A percentile compares a stretch with the other conserved stretches of the same genome.
phyloP scores from a whole-genome alignment of 208 protist genomes.

The Spongospora subterranea region DNA sequence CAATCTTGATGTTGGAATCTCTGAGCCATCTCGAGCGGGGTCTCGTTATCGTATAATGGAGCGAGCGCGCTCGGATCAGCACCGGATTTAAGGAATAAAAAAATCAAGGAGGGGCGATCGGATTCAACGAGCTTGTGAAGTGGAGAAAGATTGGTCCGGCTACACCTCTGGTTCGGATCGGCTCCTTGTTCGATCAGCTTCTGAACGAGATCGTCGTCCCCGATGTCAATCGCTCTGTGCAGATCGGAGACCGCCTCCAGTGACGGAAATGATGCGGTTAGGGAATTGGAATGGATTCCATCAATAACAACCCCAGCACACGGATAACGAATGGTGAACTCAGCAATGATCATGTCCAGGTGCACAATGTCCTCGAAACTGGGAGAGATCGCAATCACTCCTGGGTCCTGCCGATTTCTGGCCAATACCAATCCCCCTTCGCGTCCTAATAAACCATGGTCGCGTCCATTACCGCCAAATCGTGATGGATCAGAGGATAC shows the following conservation, averaged over 20 bases:
- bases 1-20: neutral
- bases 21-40: slow-evolving; percentile 3
- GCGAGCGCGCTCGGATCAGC: neutral
- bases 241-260: neutral
- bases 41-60: neutral
- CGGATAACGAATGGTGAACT: neutral
- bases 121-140: neutral
- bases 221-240: neutral
- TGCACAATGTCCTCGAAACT: neutral
- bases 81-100: neutral
- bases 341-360: neutral
- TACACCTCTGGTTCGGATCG: neutral
- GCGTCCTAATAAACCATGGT: neutral
- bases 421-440: neutral
- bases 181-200: neutral
- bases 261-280: neutral
- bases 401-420: neutral
- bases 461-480: neutral
- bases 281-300: neutral
- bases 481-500: neutral
- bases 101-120: neutral
- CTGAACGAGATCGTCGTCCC: neutral
- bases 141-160: neutral
- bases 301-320: neutral
- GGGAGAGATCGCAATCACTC: neutral